Evolutionary conservation across 1,284 basidiomycete genomes (phyloP).

Genomic region (Marasmius oreades): DNA sequence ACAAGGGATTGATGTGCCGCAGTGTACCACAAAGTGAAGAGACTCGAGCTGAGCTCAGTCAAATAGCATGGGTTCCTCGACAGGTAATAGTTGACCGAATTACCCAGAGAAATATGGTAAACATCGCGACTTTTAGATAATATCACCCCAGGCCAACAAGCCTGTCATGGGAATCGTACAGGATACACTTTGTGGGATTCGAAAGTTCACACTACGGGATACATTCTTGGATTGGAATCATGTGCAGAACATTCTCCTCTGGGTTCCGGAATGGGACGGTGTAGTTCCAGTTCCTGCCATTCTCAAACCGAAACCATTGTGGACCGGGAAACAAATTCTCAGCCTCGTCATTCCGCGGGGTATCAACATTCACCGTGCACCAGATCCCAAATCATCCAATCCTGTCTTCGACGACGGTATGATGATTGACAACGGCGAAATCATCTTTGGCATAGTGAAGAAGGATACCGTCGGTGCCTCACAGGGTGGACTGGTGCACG

Average conservation of each 20-base stretch:
- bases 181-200: slow-evolving; percentile 96
- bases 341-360: slow-evolving; percentile 93
- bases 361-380: slow-evolving; percentile 87
- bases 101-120: slow-evolving; percentile 3
- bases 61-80: slow-evolving; percentile 99
- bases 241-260: slow-evolving; percentile 96
- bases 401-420: slow-evolving; percentile 93
- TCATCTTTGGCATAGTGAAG: slow-evolving; percentile 94
- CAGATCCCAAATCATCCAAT: slow-evolving; percentile 78
- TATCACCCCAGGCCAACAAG: slow-evolving; percentile 99
- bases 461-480: slow-evolving; percentile 98
- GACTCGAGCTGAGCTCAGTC: slow-evolving; percentile 95
- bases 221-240: slow-evolving; percentile 91
- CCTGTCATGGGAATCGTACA: slow-evolving; percentile 99
- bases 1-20: slow-evolving; percentile 10
- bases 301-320: slow-evolving; percentile 94
- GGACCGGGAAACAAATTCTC: slow-evolving; percentile 98
- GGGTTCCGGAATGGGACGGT: slow-evolving; percentile 98
- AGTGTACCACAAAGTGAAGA: slow-evolving; percentile 98
- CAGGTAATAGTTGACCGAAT: slow-evolving; percentile 50
- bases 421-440: slow-evolving; percentile 95
- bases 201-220: slow-evolving; percentile 96
- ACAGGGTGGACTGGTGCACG: slow-evolving; percentile 93
- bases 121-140: slow-evolving; percentile 61
- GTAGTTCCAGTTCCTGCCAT: slow-evolving; percentile 90